Base-by-base conservation (phyloP, 2,329 filamentous ascomycete species). In the Verticillium nonalfalfae region DNA sequence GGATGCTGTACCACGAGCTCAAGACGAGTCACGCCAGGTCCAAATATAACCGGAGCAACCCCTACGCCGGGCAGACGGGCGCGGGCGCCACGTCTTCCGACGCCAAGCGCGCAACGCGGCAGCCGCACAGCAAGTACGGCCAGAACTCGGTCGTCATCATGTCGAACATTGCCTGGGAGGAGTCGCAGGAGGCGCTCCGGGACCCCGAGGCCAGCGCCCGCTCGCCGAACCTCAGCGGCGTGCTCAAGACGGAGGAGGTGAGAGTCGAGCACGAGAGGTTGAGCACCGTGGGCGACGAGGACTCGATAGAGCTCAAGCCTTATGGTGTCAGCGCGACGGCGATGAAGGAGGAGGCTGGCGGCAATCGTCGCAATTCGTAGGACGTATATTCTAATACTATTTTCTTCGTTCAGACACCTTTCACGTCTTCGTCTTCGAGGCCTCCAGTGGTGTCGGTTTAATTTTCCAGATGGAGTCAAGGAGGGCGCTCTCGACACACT, bases 1-100 rank as follows among this genome's bases (percentile, higher is more conserved):
- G 72, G 39, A 74, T 74, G 72, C 18, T 74, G 1, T 74, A 73
- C 50, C 70, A 64, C 35, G 72, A 74, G 58, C 63, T 74, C 15
- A 72, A 70, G 52, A 71, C 69, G 1, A 72, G 70, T 14, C 66
- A 40, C 69, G 26, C 63, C 40, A 67, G 62, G 38, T 68, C 70
- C 35, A 39, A 39, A 10, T 26, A 9, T 58, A 60, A n/a, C 66
- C 61, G 7, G 66, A 62, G 10, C 61, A 59, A 1, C 58, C 56
- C 15, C 63, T 60, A 9, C 40, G n/a, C 36, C n/a, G 57, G 26
- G n/a, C 54, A 15, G 50, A 59, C 59, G 52, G 45, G 59, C 7
- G 45, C 45, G 7, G 45, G 45, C 2, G 59, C 61, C 1, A 59
- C 61, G 2, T 62, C 55, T 2, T 55, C 66, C 10, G 63, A 64